phyloP scores from a whole-genome alignment of 768 basidiomycete species.

The Amanita phalloides region DNA sequence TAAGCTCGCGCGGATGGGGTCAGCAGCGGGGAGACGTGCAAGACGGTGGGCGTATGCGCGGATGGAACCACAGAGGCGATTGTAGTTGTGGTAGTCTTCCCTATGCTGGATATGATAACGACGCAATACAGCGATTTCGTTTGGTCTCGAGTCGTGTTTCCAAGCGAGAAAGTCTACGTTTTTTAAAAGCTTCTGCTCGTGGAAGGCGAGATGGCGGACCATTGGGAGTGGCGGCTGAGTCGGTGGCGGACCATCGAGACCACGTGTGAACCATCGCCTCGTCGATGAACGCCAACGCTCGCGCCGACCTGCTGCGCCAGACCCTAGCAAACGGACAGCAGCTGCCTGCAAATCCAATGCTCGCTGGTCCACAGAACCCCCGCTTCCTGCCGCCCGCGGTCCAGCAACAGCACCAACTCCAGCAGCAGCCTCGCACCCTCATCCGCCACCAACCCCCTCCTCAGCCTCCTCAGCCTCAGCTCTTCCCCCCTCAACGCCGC shows the following conservation, averaged over 20 bases:
- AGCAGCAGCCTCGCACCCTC: slow-evolving; percentile 21
- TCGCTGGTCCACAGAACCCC: background rate
- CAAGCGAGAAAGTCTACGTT: slow-evolving; percentile 98
- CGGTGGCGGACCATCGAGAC: slow-evolving; percentile 63
- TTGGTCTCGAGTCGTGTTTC: slow-evolving; percentile 88
- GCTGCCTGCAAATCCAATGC: slow-evolving; percentile 7
- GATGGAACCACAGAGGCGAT: slow-evolving; percentile 86
- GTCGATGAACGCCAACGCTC: slow-evolving; percentile 38
- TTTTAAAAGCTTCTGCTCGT: slow-evolving; percentile 90
- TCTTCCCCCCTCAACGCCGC: slow-evolving; percentile 39
- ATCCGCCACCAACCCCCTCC: slow-evolving; percentile 24
- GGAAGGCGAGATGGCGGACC: slow-evolving; percentile 93
- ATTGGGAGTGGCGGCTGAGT: slow-evolving; percentile 12
- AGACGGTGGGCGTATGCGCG: slow-evolving; percentile 80
- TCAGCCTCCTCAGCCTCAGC: slow-evolving; percentile 19
- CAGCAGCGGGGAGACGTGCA: slow-evolving; percentile 78
- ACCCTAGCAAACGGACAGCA: slow-evolving; percentile 24
- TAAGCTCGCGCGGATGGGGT: slow-evolving; percentile 79
- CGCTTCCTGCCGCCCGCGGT: slow-evolving; percentile 15
- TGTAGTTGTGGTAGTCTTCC: slow-evolving; percentile 97
- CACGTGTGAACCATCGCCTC: too few relatives aligned
- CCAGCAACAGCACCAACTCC: slow-evolving; percentile 11
- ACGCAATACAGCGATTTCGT: slow-evolving; percentile 91
- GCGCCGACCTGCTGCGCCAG: slow-evolving; percentile 36
- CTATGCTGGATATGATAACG: slow-evolving; percentile 92